These are phyloP conservation scores for Aspergillus pseudoglaucus DNA, from an alignment of 2,329 filamentous ascomycete genomes.

Conservation along the genomic window DNA sequence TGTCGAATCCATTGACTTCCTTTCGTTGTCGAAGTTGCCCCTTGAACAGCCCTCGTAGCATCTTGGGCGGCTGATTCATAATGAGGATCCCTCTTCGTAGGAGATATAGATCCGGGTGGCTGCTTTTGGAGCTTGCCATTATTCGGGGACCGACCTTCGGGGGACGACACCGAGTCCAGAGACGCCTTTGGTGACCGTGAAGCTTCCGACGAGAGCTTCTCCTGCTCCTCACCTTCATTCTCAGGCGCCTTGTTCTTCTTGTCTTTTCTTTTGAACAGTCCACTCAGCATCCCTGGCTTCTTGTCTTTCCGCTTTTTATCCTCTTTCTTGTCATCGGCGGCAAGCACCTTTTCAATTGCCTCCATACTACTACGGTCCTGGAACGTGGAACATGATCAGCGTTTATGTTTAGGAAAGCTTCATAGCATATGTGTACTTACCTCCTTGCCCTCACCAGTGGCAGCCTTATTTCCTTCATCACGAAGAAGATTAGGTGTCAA, in stretches of 20 bases:
- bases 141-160: slow-evolving; percentile 43
- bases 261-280: slow-evolving; percentile 61
- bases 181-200: slow-evolving; percentile 43
- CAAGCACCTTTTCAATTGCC: slow-evolving; percentile 62
- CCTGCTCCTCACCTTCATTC: slow-evolving; percentile 41
- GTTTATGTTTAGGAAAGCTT: background rate
- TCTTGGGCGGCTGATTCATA: slow-evolving; percentile 19
- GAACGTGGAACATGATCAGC: slow-evolving; percentile 20
- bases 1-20: slow-evolving; percentile 29
- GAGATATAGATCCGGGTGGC: slow-evolving; percentile 40
- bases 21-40: slow-evolving; percentile 13
- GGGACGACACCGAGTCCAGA: slow-evolving; percentile 33
- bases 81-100: slow-evolving; percentile 37
- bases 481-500: slow-evolving; percentile 86
- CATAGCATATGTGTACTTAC: slow-evolving; percentile 16
- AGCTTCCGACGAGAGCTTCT: slow-evolving; percentile 58
- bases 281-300: slow-evolving; percentile 66
- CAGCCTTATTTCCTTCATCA: slow-evolving; percentile 53
- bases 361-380: slow-evolving; percentile 66
- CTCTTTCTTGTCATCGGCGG: slow-evolving; percentile 62
- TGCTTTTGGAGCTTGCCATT: slow-evolving; percentile 67
- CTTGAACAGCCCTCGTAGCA: slow-evolving; percentile 17
- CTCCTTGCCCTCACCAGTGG: slow-evolving; percentile 30
- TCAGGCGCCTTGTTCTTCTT: slow-evolving; percentile 50
- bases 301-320: slow-evolving; percentile 69